Conservation (phyloP, 768 basidiomycete species). For the Lactifluus rugatus region DNA sequence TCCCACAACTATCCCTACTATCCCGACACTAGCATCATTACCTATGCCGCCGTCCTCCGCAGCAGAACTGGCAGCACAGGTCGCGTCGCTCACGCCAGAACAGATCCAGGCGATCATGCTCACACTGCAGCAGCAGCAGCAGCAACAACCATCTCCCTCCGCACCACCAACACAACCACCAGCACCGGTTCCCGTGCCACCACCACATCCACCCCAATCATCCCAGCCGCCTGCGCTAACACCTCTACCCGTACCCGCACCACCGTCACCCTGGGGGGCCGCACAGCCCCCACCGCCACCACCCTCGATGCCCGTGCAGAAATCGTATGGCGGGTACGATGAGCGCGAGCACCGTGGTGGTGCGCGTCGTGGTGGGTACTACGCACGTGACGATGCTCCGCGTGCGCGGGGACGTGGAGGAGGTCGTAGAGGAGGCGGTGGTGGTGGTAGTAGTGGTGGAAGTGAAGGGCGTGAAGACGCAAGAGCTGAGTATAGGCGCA, state of each 20-base stretch:
- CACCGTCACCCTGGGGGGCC: not conserved
- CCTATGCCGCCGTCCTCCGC: slow-evolving; percentile 28
- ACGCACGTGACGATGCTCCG: not conserved
- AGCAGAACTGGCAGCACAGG: slow-evolving; percentile 54
- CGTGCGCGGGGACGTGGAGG: slow-evolving; percentile 4
- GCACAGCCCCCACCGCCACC: not conserved
- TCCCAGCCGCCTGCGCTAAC: not conserved
- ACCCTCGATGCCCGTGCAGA: not conserved
- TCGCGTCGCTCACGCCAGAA: slow-evolving; percentile 65
- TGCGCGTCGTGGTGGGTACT: slow-evolving; percentile 6
- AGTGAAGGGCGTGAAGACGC: not conserved
- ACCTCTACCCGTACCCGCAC: not conserved
- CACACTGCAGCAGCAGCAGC: slow-evolving; percentile 32
- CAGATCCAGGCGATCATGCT: slow-evolving; percentile 63
- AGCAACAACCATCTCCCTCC: not conserved
- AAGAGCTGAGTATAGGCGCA: not conserved
- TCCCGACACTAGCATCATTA: slow-evolving; percentile 25
- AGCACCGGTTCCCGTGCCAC: not conserved
- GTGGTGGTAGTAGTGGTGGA: not conserved
- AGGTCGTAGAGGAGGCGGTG: not conserved
- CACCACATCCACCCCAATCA: not conserved
- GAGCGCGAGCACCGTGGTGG: slow-evolving; percentile 5
- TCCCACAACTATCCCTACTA: slow-evolving; percentile 21
- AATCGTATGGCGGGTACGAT: slow-evolving; percentile 4
- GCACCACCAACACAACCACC: not conserved